These are phyloP conservation scores for Fusarium buxicola DNA, from an alignment of 2,329 filamentous ascomycete species.

Conservation along the genomic window DNA sequence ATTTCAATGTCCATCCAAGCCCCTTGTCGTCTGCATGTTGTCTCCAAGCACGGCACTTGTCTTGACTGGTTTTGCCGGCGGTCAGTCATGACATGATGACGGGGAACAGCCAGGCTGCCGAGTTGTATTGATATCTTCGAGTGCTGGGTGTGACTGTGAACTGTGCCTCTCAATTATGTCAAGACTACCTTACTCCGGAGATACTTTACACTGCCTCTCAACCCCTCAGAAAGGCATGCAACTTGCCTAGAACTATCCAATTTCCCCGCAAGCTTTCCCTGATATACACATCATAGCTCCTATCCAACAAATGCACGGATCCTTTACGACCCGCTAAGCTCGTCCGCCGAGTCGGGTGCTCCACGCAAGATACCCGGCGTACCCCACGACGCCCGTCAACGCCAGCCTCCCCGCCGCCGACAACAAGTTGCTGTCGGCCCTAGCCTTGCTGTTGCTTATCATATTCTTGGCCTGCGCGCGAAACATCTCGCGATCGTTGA, in stretches of 20 bases:
- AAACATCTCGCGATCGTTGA: slow-evolving; percentile 49
- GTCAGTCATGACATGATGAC: neutral
- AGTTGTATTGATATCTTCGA: neutral
- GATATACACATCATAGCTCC: neutral
- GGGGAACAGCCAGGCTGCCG: neutral
- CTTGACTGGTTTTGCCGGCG: neutral
- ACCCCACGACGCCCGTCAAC: slow-evolving; percentile 43
- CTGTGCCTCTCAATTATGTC: neutral
- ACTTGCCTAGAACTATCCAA: neutral
- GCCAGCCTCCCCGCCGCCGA: slow-evolving; percentile 40
- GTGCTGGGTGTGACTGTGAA: neutral
- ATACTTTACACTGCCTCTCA: neutral
- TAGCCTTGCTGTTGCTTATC: slow-evolving; percentile 21
- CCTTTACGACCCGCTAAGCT: slow-evolving; percentile 21
- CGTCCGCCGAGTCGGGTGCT: slow-evolving; percentile 46
- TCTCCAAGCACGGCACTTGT: slow-evolving; percentile 1
- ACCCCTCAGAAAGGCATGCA: neutral
- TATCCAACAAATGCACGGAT: slow-evolving; percentile 7
- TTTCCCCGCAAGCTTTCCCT: slow-evolving; percentile 7
- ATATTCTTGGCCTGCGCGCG: slow-evolving; percentile 16
- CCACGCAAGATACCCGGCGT: slow-evolving; percentile 47
- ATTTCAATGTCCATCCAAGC: neutral
- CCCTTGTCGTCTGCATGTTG: neutral
- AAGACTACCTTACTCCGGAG: neutral
- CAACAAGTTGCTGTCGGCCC: slow-evolving; percentile 45